Percentiles rank a stretch among this genome's conserved stretches.
phyloP scores from a whole-genome alignment of 2,329 filamentous ascomycete genomes.

The Aureobasidium subglaciale region DNA sequence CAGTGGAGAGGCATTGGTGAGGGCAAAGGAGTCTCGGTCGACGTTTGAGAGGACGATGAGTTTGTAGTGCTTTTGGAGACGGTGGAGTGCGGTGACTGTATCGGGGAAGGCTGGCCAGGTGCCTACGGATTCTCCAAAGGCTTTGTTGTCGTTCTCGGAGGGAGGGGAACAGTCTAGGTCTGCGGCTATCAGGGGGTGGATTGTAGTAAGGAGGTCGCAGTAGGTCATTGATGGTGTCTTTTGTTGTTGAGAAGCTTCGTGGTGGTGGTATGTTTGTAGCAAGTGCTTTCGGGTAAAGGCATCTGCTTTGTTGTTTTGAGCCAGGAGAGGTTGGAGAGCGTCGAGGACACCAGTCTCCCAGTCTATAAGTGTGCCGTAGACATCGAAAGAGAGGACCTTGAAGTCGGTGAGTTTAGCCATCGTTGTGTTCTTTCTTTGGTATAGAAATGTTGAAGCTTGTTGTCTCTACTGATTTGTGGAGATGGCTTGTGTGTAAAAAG shows the following conservation, averaged over 20 bases:
- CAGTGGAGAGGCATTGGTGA: slow-evolving; percentile 44
- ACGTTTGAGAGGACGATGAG: slow-evolving; percentile 57
- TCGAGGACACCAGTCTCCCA: slow-evolving; percentile 62
- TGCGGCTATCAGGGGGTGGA: not conserved
- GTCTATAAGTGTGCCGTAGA: slow-evolving; percentile 73
- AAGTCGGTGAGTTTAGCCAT: slow-evolving; percentile 15
- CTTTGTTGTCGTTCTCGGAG: slow-evolving; percentile 27
- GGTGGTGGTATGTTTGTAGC: slow-evolving; percentile 37
- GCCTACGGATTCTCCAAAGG: slow-evolving; percentile 47
- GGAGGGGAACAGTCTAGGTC: not conserved
- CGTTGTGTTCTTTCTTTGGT: not conserved
- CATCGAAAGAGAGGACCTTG: slow-evolving; percentile 61
- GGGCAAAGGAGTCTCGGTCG: slow-evolving; percentile 46
- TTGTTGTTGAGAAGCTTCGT: slow-evolving; percentile 30
- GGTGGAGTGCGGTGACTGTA: slow-evolving; percentile 46
- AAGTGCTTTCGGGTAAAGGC: slow-evolving; percentile 36
- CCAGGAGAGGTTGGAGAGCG: slow-evolving; percentile 42
- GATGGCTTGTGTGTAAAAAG: not conserved
- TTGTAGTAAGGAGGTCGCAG: not conserved
- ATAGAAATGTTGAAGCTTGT: not conserved
- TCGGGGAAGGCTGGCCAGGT: slow-evolving; percentile 53
- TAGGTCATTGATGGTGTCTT: slow-evolving; percentile 11
- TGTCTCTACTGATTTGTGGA: not conserved
- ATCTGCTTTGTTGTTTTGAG: slow-evolving; percentile 36
- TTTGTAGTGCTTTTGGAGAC: slow-evolving; percentile 47